These are phyloP conservation scores for Pseudocercospora crystallina DNA, from an alignment of 2,329 filamentous ascomycete genomes.

Conservation along the genomic window DNA sequence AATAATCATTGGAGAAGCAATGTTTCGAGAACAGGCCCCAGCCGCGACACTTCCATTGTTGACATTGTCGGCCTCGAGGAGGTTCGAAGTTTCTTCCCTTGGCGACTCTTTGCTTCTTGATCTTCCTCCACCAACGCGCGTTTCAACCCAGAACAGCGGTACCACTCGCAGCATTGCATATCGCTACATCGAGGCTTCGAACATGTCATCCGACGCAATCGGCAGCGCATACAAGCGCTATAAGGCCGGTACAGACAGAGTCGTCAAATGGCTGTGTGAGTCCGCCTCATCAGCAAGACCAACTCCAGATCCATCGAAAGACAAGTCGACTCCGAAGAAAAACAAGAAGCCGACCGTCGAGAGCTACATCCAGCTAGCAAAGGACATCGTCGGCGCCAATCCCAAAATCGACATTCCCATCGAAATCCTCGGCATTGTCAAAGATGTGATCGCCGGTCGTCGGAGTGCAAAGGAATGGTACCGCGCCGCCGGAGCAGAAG, in stretches of 20 bases:
- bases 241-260: constrained; percentile 9
- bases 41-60: too few relatives aligned
- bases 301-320: background rate
- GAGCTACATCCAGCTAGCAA: constrained; percentile 1
- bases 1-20: too few relatives aligned
- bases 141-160: too few relatives aligned
- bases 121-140: too few relatives aligned
- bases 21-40: too few relatives aligned
- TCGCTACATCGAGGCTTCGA: too few relatives aligned
- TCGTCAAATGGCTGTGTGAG: constrained; percentile 6
- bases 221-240: constrained; percentile 8
- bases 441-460: constrained; percentile 6
- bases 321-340: too few relatives aligned
- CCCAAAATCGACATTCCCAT: constrained; percentile 9
- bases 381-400: background rate
- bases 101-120: too few relatives aligned
- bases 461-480: constrained; percentile 1
- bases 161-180: too few relatives aligned
- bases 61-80: too few relatives aligned
- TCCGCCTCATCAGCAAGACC: background rate
- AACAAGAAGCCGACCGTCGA: background rate
- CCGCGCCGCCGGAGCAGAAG: background rate
- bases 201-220: constrained; percentile 2
- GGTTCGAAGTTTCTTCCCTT: too few relatives aligned
- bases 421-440: constrained; percentile 4